Percentiles rank a stretch among this genome's conserved stretches.
Evolutionary conservation across 2,329 filamentous ascomycete species (phyloP).

Genomic region (Fusarium gaditjirri): DNA sequence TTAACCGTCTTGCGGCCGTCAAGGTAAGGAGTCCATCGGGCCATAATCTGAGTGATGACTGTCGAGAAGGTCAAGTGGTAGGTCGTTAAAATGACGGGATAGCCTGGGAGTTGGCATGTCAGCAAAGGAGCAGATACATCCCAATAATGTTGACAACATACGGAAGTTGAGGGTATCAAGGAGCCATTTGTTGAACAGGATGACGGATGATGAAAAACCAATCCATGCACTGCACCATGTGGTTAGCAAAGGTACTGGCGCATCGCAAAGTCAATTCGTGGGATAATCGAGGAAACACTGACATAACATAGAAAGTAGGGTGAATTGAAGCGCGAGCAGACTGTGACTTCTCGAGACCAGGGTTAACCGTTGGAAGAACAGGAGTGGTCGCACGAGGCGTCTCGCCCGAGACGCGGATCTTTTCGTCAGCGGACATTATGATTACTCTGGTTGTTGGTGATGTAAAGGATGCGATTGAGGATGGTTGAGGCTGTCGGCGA

Average conservation of each 20-base stretch:
- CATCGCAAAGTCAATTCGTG: slow-evolving; percentile 1
- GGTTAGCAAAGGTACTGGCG: slow-evolving; percentile 20
- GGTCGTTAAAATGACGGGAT: slow-evolving; percentile 87
- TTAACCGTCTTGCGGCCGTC: slow-evolving; percentile 96
- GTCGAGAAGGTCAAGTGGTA: slow-evolving; percentile 96
- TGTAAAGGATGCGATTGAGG: slow-evolving; percentile 33
- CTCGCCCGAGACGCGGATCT: slow-evolving; percentile 85
- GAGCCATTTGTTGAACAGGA: slow-evolving; percentile 99
- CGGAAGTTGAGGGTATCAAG: slow-evolving; percentile 84
- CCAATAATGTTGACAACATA: slow-evolving; percentile 44
- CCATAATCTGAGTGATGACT: slow-evolving; percentile 91
- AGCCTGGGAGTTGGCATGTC: slow-evolving; percentile 57
- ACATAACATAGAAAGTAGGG: slow-evolving; percentile 86
- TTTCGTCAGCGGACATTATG: slow-evolving; percentile 71
- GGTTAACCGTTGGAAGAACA: slow-evolving; percentile 85
- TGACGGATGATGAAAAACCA: slow-evolving; percentile 88
- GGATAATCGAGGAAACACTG: slow-evolving; percentile 46
- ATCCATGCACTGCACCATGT: slow-evolving; percentile 82
- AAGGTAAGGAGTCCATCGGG: slow-evolving; percentile 87
- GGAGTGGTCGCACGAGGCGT: slow-evolving; percentile 68
- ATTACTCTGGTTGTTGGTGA: slow-evolving; percentile 58
- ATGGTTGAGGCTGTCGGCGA: slow-evolving; percentile 31
- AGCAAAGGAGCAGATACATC: slow-evolving; percentile 19
- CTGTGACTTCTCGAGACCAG: slow-evolving; percentile 76
- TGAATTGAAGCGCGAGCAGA: slow-evolving; percentile 74